A percentile compares a stretch with the other conserved stretches of the same genome.
phyloP scores from a whole-genome alignment of 140 eudicot species.

The Bidens hawaiensis region DNA sequence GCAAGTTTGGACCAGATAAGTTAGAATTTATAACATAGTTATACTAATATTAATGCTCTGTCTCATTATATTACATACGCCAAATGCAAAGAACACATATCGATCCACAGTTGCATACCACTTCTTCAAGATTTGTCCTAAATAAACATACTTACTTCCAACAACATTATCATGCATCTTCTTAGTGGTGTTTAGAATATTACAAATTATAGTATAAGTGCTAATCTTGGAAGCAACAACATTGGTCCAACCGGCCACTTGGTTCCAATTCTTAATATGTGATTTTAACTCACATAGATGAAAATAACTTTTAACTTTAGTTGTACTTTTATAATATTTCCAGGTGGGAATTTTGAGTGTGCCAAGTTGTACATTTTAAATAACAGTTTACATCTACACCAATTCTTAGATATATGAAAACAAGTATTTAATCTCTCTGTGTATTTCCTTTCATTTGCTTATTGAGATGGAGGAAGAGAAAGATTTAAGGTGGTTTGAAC shows the following conservation, averaged over 20 bases:
- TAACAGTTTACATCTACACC: conserved; percentile 19
- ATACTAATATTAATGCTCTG: conserved; percentile 16
- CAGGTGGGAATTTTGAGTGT: conserved; percentile 12
- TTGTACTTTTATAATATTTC: conserved; percentile 2
- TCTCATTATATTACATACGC: conserved; percentile 15
- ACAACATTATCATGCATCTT: conserved; percentile 18
- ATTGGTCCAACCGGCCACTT: conserved; percentile 19
- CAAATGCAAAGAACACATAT: conserved; percentile 30
- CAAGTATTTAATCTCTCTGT: not conserved
- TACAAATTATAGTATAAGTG: conserved; percentile 26
- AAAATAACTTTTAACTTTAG: not conserved
- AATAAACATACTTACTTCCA: conserved; percentile 8
- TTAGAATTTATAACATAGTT: conserved; percentile 5
- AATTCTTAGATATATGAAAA: not conserved
- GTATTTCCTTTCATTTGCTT: not conserved
- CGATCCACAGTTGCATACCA: too few relatives aligned
- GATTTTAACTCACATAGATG: conserved; percentile 14
- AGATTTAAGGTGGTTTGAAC: conserved; percentile 32
- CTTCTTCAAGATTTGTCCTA: conserved; percentile 12
- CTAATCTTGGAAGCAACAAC: conserved; percentile 23
- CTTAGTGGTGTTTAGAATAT: conserved; percentile 22
- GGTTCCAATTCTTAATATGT: conserved; percentile 14
- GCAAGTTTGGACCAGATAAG: not conserved
- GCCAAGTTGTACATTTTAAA: conserved; percentile 11
- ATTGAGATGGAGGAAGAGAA: conserved; percentile 24